Conservation (phyloP, 1,139 yeast species). For the Sugiyamaella xylanicola region DNA sequence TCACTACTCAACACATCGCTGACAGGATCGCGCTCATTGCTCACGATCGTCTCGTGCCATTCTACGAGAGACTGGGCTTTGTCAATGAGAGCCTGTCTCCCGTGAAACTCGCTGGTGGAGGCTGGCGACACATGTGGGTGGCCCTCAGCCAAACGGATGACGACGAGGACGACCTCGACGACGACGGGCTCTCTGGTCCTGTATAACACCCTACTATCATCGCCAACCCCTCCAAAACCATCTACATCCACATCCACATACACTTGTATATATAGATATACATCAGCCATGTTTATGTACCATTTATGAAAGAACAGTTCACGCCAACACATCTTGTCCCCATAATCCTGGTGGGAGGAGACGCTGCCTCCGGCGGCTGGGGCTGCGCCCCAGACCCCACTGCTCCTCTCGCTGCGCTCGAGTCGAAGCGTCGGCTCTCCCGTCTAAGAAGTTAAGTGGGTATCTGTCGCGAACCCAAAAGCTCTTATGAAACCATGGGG, state of each 20-base stretch:
- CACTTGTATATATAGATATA: neutral
- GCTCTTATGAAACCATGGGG: no score
- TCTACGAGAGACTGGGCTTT: slow-evolving; percentile 82
- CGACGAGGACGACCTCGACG: slow-evolving; percentile 30
- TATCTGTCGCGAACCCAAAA: no score
- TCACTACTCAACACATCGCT: slow-evolving; percentile 85
- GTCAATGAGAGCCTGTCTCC: slow-evolving; percentile 61
- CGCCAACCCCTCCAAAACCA: neutral
- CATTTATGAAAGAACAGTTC: neutral
- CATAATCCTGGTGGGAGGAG: neutral
- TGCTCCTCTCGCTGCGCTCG: neutral
- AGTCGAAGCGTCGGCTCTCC: neutral
- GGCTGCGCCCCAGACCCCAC: neutral
- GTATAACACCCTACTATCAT: neutral
- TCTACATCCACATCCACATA: neutral
- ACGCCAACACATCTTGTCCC: neutral
- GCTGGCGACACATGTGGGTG: slow-evolving; percentile 68
- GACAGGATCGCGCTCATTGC: slow-evolving; percentile 74
- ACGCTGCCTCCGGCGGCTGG: neutral
- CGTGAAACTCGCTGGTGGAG: slow-evolving; percentile 59
- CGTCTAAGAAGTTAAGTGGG: no score
- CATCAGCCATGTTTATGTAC: neutral
- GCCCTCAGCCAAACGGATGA: slow-evolving; percentile 50
- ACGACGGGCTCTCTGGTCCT: slow-evolving; percentile 12
- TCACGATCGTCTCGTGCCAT: slow-evolving; percentile 67